phyloP scores from a whole-genome alignment of 2,329 filamentous ascomycete genomes.

The Penicillium sp. region DNA sequence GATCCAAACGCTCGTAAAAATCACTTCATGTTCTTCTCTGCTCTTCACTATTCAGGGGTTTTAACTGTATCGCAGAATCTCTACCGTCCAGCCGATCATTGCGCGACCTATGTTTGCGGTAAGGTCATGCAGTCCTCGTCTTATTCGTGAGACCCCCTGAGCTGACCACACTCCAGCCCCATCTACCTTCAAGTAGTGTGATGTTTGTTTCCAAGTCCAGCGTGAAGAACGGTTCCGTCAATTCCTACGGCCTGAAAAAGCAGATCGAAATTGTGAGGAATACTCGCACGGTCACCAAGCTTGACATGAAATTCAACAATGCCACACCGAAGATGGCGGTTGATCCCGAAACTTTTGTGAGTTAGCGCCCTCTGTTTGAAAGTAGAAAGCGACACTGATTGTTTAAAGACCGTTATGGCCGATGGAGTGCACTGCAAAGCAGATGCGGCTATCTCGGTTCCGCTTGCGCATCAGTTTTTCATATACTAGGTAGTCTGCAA shows the following conservation, averaged over 20 bases:
- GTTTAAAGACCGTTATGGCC: too few species aligned
- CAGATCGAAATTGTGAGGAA: slow-evolving; percentile 76
- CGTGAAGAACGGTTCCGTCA: slow-evolving; percentile 66
- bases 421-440: too few species aligned
- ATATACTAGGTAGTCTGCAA: too few species aligned
- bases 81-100: slow-evolving; percentile 81
- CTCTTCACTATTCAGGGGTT: too few species aligned
- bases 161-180: slow-evolving; percentile 11
- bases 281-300: slow-evolving; percentile 75
- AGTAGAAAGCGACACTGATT: too few species aligned
- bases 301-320: slow-evolving; percentile 89
- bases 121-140: too few species aligned
- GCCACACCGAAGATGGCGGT: slow-evolving; percentile 83
- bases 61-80: slow-evolving; percentile 57
- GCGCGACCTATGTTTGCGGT: slow-evolving; percentile 82
- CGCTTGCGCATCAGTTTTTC: too few species aligned
- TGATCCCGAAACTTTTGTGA: slow-evolving; percentile 68
- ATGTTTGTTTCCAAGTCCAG: slow-evolving; percentile 80
- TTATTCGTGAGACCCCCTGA: too few species aligned
- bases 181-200: slow-evolving; percentile 73
- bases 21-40: too few species aligned
- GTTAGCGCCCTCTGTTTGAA: too few species aligned
- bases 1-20: slow-evolving; percentile 68
- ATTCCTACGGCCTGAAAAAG: slow-evolving; percentile 75
- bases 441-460: too few species aligned